These are phyloP conservation scores for Quercus phellos DNA, from an alignment of 331 rosid genomes.

Conservation along the genomic window DNA sequence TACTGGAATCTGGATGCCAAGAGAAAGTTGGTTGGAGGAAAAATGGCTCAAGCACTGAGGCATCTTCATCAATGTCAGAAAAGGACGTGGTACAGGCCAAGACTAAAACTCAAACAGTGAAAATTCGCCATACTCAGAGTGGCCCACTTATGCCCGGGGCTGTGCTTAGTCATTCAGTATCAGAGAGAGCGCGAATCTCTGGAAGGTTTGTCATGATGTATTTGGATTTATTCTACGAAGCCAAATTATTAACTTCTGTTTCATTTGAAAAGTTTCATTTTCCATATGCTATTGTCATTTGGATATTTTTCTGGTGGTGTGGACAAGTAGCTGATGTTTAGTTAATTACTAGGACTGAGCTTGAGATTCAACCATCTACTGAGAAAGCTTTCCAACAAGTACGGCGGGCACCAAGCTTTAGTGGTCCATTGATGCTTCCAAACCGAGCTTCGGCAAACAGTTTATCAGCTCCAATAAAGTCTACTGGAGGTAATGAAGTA, in stretches of 20 bases:
- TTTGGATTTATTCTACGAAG: slow-evolving; percentile 9
- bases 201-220: slow-evolving; percentile 57
- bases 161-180: slow-evolving; percentile 59
- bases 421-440: slow-evolving; percentile 99
- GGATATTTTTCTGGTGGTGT: neutral
- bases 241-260: neutral
- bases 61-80: slow-evolving; percentile 48
- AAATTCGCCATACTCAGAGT: slow-evolving; percentile 70
- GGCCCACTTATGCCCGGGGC: slow-evolving; percentile 77
- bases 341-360: slow-evolving; percentile 57
- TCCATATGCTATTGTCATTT: slow-evolving; percentile 1
- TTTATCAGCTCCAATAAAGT: slow-evolving; percentile 95
- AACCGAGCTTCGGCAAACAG: slow-evolving; percentile 99
- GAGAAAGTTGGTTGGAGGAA: slow-evolving; percentile 37
- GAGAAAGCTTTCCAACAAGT: slow-evolving; percentile 62
- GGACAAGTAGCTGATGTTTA: slow-evolving; percentile 14
- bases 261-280: neutral
- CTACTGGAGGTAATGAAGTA: slow-evolving; percentile 82
- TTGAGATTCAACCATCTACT: slow-evolving; percentile 41
- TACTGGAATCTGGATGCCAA: slow-evolving; percentile 27
- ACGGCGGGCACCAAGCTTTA: slow-evolving; percentile 80
- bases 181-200: slow-evolving; percentile 55
- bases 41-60: slow-evolving; percentile 63
- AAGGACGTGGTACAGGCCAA: slow-evolving; percentile 51
- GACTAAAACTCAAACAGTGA: slow-evolving; percentile 44